These are phyloP conservation scores for Magnaporthiopsis incrustans DNA, from an alignment of 2,329 filamentous ascomycete genomes.

Conservation along the genomic window DNA sequence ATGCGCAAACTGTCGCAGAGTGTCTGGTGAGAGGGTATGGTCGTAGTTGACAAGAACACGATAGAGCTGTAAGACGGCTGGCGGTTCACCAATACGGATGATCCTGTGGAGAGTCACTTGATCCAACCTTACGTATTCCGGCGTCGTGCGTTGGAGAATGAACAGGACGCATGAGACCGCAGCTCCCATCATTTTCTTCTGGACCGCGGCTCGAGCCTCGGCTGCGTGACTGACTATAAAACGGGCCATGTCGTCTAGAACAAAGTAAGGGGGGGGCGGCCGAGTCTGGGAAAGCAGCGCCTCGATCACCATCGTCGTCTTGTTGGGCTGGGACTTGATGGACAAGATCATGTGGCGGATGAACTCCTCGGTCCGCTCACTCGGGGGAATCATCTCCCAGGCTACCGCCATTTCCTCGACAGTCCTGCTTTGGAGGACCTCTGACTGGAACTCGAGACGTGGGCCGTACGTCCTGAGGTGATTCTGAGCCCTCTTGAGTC, in stretches of 20 bases:
- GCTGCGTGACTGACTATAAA: constrained; percentile 17
- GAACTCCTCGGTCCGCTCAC: constrained; percentile 22
- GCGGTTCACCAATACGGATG: constrained; percentile 9
- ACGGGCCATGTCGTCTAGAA: constrained; percentile 27
- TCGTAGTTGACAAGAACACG: constrained; percentile 21
- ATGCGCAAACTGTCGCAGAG: constrained; percentile 38
- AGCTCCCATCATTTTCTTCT: too few relatives aligned
- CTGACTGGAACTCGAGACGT: too few relatives aligned
- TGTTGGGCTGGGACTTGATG: constrained; percentile 23
- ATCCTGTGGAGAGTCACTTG: constrained; percentile 27
- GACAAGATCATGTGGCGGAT: constrained; percentile 27
- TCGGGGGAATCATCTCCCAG: constrained; percentile 23
- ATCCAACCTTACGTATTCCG: constrained; percentile 21
- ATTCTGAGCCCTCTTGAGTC: too few relatives aligned
- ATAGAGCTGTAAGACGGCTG: constrained; percentile 26
- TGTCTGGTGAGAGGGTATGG: constrained; percentile 31
- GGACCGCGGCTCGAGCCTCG: too few relatives aligned
- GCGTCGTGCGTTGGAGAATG: constrained; percentile 12
- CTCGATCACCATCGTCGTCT: constrained; percentile 24
- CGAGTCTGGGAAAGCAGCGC: constrained; percentile 25
- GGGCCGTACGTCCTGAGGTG: too few relatives aligned
- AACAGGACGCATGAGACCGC: too few relatives aligned
- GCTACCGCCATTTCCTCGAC: constrained; percentile 23
- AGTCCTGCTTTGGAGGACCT: constrained; percentile 10
- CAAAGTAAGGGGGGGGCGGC: constrained; percentile 25